phyloP scores from a whole-genome alignment of 768 basidiomycete species.

The Austroboletus eburneus region DNA sequence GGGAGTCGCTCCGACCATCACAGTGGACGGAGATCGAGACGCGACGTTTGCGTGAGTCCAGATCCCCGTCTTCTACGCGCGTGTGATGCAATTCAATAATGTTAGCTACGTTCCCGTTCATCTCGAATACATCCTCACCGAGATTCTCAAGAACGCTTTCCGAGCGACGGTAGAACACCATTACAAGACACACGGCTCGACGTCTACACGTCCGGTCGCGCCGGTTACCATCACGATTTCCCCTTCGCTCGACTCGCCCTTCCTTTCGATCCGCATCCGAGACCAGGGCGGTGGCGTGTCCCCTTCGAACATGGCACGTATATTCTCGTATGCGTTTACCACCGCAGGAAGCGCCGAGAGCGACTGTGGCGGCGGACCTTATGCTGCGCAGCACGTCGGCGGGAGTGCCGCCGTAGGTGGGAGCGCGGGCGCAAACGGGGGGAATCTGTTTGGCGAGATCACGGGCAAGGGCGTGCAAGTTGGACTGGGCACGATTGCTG shows the following conservation, averaged over 20 bases:
- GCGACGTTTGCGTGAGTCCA: slow-evolving; percentile 72
- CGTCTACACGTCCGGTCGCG: slow-evolving; percentile 40
- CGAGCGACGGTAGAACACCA: slow-evolving; percentile 84
- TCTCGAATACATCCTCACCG: slow-evolving; percentile 87
- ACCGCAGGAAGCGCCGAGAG: slow-evolving; percentile 60
- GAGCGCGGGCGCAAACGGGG: slow-evolving; percentile 36
- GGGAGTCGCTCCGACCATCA: slow-evolving; percentile 61
- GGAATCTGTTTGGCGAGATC: slow-evolving; percentile 71
- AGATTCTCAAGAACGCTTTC: slow-evolving; percentile 88
- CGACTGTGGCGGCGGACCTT: slow-evolving; percentile 56
- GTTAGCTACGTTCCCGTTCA: slow-evolving; percentile 83
- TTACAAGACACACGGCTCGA: slow-evolving; percentile 36
- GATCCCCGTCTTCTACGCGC: slow-evolving; percentile 2
- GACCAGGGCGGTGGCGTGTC: slow-evolving; percentile 87
- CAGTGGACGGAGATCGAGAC: slow-evolving; percentile 67
- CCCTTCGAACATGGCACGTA: slow-evolving; percentile 65
- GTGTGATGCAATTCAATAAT: slow-evolving; percentile 1
- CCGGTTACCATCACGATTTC: slow-evolving; percentile 72
- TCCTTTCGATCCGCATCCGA: slow-evolving; percentile 73
- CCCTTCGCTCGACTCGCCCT: slow-evolving; percentile 44
- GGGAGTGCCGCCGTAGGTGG: slow-evolving; percentile 61
- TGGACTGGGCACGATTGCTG: slow-evolving; percentile 86
- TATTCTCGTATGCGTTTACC: slow-evolving; percentile 92
- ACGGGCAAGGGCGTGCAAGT: slow-evolving; percentile 72
- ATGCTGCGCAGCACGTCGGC: slow-evolving; percentile 75